Base-by-base conservation (phyloP, 805 yeast genomes). In the Suhomyces sp. region DNA sequence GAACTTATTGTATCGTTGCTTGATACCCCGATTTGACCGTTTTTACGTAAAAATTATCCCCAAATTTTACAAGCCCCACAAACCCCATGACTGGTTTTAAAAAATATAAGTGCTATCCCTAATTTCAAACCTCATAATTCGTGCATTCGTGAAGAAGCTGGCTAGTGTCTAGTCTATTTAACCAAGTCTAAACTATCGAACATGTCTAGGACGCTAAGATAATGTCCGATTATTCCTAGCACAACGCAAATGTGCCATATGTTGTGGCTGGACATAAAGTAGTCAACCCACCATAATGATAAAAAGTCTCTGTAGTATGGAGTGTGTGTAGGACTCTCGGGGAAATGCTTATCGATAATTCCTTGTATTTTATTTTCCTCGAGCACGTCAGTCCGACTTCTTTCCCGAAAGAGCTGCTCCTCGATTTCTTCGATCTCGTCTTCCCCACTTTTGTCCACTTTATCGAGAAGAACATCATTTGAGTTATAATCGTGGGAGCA, bases 191-290 rank as follows among this genome's bases (percentile, higher is more conserved):
- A 19, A 10, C 20, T 74, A 46, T 74, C 75, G 57, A 85, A 85
- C 87, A 92, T 85, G 52, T 82, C 84, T 55, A 89, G 72, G 37
- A 90, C 74, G 12, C 96, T 93, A 51, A 76, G 75, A 68, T 92
- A 94, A 68, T 93, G 98, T 29, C 96, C 96, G 41, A 87, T 68
- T n/a, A 90, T 84, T 2, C 99, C 99, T 22, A 87, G 77, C 15
- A 94, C 80, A 27, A 94, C 99, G 64, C 87, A 89, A 10, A 90
- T 66, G 70, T 93, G 99, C 99, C 99, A 93, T 27, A 93, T 75
- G 62, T 91, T 92, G 68, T 93, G 99, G 35, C 97, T 89, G 41
- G 83, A 79, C 49, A 85, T 75, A 24, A 80, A 66, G 65, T 86
- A 87, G 60, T 88, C 94, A 13, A 85, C 85, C 93, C 97, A 91